Base-by-base conservation (phyloP, 2,329 filamentous ascomycete species). In the Verticillium nonalfalfae region DNA sequence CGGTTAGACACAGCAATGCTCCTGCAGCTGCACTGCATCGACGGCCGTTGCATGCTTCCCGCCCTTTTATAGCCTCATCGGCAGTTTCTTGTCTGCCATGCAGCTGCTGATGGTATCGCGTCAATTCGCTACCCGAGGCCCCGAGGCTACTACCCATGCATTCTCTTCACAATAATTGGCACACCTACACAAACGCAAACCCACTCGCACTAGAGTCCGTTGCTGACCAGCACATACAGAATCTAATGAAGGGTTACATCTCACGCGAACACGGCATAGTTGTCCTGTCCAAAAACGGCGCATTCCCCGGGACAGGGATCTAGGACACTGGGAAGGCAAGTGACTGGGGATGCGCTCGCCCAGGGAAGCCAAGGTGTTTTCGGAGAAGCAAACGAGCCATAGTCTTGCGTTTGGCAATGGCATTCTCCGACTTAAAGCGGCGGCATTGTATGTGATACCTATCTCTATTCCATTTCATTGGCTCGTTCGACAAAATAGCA, bases 221-320 rank as follows among this genome's bases (percentile, higher is more conserved):
- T 68, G 73, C 73, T 75, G 64, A 76, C 61, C 26, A 62, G 33
- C 57, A 55, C 33, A 56, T n/a, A 36, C 64, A 97, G 92, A 90
- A 90, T 62, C 81, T 95, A 31, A 97, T 99, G 91, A 99, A 98
- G 77, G 95, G 96, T 50, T 99, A 99, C 76, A 99, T 99, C 67
- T 89, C 94, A 36, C 89, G 94, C 60, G 93, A 97, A 68, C 87
- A 90, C 67, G 90, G 90, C 38, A 93, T 93, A 67, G 90, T 99
- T 34, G 95, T 99, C 21, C 78, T 99, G 61, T 97, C 92, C 74
- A 98, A 97, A 75, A 90, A 85, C 62, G 92, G 91, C 50, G 94
- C 95, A 2, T 99, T 99, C 71, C 95, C 96, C 0, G 93, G 93
- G 31, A 98, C 96, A 31, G 90, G 91, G 18, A 76, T 89, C 57